These are phyloP conservation scores for Fusarium sambucinum DNA, from an alignment of 2,329 filamentous ascomycete species.

Conservation along the genomic window DNA sequence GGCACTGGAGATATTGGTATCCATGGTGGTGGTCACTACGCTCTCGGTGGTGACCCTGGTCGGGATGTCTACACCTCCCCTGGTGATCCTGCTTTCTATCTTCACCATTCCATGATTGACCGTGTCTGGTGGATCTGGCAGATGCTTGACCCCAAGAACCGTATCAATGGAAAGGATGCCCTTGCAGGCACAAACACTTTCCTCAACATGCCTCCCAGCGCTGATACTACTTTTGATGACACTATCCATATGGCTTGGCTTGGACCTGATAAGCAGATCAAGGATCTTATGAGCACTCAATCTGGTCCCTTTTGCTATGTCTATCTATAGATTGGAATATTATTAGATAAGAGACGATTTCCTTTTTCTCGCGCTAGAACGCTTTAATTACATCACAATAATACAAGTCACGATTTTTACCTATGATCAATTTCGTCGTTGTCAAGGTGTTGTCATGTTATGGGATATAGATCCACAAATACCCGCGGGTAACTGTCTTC, in stretches of 20 bases:
- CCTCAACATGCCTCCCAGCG: conserved; percentile 41
- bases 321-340: conserved; percentile 46
- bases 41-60: conserved; percentile 57
- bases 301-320: conserved; percentile 52
- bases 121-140: conserved; percentile 50
- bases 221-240: conserved; percentile 47
- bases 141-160: conserved; percentile 47
- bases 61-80: conserved; percentile 56
- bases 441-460: background rate
- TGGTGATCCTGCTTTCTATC: conserved; percentile 53
- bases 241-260: conserved; percentile 46
- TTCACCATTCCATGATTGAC: conserved; percentile 52
- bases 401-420: background rate
- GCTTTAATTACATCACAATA: conserved; percentile 2
- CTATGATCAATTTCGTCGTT: background rate
- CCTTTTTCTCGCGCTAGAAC: conserved; percentile 11
- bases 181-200: conserved; percentile 46
- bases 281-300: conserved; percentile 51
- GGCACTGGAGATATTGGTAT: conserved; percentile 49
- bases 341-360: background rate
- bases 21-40: conserved; percentile 56
- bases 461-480: no score
- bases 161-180: conserved; percentile 36
- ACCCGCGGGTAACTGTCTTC: background rate
- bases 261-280: conserved; percentile 47